These are phyloP conservation scores for Macadamia tetraphylla DNA, from an alignment of 164 flowering plant genomes.

Conservation along the genomic window DNA sequence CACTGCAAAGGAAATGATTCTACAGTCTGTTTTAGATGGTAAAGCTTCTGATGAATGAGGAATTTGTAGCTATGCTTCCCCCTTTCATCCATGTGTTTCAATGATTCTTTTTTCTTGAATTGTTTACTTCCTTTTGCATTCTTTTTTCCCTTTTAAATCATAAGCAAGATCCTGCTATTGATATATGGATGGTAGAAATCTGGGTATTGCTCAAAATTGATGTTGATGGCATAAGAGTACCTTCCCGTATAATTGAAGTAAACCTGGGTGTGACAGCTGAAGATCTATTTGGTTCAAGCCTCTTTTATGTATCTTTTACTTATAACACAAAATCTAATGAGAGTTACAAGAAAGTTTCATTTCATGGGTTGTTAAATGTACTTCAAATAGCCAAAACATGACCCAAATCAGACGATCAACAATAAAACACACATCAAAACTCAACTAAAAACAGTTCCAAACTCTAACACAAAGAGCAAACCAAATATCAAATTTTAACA, in stretches of 20 bases:
- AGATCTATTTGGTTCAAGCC: background rate
- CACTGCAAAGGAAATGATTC: constrained; percentile 49
- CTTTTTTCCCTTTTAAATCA: background rate
- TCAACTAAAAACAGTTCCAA: too few relatives aligned
- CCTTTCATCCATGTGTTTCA: background rate
- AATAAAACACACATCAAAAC: too few relatives aligned
- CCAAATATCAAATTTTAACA: too few relatives aligned
- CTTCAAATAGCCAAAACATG: too few relatives aligned
- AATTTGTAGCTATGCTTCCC: background rate
- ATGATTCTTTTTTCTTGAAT: background rate
- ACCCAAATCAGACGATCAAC: too few relatives aligned
- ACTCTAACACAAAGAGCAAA: too few relatives aligned
- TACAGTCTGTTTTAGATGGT: constrained; percentile 46
- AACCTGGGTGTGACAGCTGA: background rate
- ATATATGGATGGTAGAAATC: background rate
- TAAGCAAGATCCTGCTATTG: background rate
- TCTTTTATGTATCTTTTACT: background rate
- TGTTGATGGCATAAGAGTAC: background rate
- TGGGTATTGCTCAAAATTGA: constrained; percentile 2
- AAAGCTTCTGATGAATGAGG: constrained; percentile 13
- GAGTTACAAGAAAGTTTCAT: too few relatives aligned
- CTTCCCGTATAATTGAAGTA: background rate
- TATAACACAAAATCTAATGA: background rate
- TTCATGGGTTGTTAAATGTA: too few relatives aligned
- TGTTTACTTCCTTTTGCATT: background rate